A percentile compares a stretch with the other conserved stretches of the same genome.
phyloP scores from a whole-genome alignment of 805 yeast genomes.

The Kluyveromyces nonfermentans region DNA sequence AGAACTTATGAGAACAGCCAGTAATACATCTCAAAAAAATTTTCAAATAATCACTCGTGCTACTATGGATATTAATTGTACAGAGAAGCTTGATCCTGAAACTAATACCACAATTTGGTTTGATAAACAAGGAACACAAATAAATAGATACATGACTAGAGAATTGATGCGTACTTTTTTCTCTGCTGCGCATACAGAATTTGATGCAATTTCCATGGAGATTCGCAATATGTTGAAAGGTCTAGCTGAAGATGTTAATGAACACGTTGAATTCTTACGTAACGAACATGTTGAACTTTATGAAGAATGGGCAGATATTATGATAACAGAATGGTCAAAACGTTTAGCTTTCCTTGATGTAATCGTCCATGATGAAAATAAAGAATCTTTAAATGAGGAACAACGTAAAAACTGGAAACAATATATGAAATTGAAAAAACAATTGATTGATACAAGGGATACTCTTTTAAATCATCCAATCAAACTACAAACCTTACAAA shows the following conservation, averaged over 20 bases:
- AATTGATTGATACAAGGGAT: constrained; percentile 48
- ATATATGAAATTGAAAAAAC: constrained; percentile 47
- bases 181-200: constrained; percentile 21
- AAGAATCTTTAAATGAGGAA: constrained; percentile 15
- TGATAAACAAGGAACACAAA: constrained; percentile 28
- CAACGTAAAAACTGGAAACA: constrained; percentile 46
- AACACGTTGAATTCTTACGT: constrained; percentile 32
- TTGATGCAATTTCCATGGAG: constrained; percentile 26
- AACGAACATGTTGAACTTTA: constrained; percentile 49
- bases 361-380: constrained; percentile 23
- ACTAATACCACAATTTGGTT: constrained; percentile 29
- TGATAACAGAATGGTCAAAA: constrained; percentile 55
- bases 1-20: constrained; percentile 28
- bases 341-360: constrained; percentile 38
- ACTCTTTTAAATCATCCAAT: constrained; percentile 32
- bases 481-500: constrained; percentile 23
- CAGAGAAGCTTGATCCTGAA: constrained; percentile 21
- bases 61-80: constrained; percentile 33
- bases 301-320: constrained; percentile 65
- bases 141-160: constrained; percentile 35
- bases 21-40: constrained; percentile 18
- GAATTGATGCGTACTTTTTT: constrained; percentile 39
- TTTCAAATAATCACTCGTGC: constrained; percentile 26
- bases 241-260: constrained; percentile 28
- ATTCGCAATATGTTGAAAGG: constrained; percentile 27